Evolutionary conservation across 192 early-diverging fungal genomes (phyloP).

Genomic region (Umbelopsis sp.): DNA sequence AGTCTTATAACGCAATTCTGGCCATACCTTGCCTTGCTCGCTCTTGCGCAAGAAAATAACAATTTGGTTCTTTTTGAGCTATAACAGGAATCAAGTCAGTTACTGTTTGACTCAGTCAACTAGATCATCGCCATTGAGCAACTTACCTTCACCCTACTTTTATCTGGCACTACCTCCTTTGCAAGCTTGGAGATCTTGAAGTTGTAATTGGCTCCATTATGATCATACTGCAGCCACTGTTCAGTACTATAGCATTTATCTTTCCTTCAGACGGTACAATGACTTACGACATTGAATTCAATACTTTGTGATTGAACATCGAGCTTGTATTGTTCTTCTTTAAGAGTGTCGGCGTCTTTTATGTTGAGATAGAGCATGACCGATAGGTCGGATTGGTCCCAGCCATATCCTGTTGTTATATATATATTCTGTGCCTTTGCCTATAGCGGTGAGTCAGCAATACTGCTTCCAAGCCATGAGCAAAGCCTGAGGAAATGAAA

Average conservation of each 20-base stretch:
- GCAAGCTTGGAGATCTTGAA: constrained; percentile 27
- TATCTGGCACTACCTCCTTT: constrained; percentile 15
- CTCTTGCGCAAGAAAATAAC: constrained; percentile 27
- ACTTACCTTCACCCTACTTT: constrained; percentile 23
- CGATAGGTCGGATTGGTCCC: constrained; percentile 24
- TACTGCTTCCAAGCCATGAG: too few species aligned
- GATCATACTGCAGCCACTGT: constrained; percentile 11
- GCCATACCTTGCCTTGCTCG: constrained; percentile 28
- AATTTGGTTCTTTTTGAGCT: constrained; percentile 27
- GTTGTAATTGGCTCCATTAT: constrained; percentile 27
- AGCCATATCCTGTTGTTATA: constrained; percentile 26
- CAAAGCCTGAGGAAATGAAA: neutral
- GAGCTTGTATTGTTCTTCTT: constrained; percentile 20
- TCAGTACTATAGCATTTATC: constrained; percentile 3
- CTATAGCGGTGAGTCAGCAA: constrained; percentile 5
- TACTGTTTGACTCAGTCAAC: neutral
- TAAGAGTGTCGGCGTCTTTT: constrained; percentile 1
- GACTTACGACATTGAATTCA: constrained; percentile 29
- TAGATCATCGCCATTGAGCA: neutral
- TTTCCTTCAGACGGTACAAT: neutral
- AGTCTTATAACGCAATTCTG: constrained; percentile 17
- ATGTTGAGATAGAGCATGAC: constrained; percentile 26
- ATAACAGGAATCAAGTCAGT: neutral
- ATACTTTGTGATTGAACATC: constrained; percentile 22
- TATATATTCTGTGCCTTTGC: constrained; percentile 22